Conservation (phyloP, 2,329 filamentous ascomycete species). For the Sporothrix pseudoabietina region DNA sequence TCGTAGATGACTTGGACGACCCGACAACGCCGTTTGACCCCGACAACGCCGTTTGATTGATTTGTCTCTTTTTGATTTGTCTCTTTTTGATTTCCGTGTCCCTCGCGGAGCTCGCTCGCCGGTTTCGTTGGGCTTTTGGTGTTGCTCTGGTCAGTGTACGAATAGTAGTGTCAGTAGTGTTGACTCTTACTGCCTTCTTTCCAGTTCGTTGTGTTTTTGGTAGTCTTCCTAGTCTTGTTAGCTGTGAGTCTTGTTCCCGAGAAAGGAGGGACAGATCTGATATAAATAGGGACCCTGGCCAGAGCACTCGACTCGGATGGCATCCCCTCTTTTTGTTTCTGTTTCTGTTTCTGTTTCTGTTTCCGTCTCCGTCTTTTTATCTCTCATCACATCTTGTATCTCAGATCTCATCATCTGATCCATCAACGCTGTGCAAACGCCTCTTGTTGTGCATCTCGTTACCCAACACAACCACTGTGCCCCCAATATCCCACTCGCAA, state of each 20-base stretch:
- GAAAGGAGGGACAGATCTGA: background rate
- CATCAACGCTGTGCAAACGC: background rate
- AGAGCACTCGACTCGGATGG: background rate
- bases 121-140: background rate
- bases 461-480: background rate
- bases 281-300: constrained; percentile 18
- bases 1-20: background rate
- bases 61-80: background rate
- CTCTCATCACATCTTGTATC: background rate
- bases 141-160: background rate
- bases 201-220: background rate
- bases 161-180: background rate
- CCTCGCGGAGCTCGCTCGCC: constrained; percentile 23
- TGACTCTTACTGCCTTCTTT: background rate
- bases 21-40: background rate
- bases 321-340: background rate
- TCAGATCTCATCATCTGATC: background rate
- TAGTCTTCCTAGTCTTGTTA: background rate
- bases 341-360: background rate
- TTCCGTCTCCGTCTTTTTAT: background rate
- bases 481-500: background rate
- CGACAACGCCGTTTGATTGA: background rate
- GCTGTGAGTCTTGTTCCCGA: background rate
- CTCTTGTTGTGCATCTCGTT: constrained; percentile 1
- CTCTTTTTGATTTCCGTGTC: background rate